phyloP scores from a whole-genome alignment of 768 basidiomycete species.

The Melanogaster broomeanus region DNA sequence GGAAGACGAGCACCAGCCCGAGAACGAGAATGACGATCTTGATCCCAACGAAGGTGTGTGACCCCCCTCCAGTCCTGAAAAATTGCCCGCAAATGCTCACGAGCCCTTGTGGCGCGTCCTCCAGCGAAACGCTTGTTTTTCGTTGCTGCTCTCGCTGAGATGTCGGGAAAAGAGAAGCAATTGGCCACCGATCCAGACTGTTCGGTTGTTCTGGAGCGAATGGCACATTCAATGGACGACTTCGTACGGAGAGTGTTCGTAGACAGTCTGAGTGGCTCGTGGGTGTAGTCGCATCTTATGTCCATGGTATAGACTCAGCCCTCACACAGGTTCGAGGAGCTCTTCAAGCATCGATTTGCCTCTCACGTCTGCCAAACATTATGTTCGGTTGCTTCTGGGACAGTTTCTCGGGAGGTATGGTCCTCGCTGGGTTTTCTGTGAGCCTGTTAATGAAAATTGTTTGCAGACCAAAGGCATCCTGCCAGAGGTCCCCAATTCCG shows the following conservation, averaged over 20 bases:
- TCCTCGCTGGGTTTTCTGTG: background rate
- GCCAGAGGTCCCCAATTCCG: conserved; percentile 45
- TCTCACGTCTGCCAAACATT: conserved; percentile 96
- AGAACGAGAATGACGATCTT: conserved; percentile 45
- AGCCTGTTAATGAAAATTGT: background rate
- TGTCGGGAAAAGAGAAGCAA: conserved; percentile 85
- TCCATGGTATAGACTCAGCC: conserved; percentile 4
- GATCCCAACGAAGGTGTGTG: conserved; percentile 73
- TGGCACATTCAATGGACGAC: conserved; percentile 93
- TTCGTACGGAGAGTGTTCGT: conserved; percentile 90
- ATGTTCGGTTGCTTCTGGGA: conserved; percentile 63
- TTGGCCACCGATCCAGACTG: conserved; percentile 94
- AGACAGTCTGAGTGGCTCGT: conserved; percentile 88
- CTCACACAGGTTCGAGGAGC: conserved; percentile 53
- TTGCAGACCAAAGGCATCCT: conserved; percentile 55
- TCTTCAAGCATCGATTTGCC: conserved; percentile 83
- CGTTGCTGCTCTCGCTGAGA: conserved; percentile 79
- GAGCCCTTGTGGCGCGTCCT: background rate
- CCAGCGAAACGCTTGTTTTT: conserved; percentile 78
- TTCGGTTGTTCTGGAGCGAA: conserved; percentile 85
- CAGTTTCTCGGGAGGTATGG: conserved; percentile 68
- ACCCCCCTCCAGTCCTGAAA: background rate
- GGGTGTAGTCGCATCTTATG: conserved; percentile 38
- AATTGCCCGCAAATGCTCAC: background rate
- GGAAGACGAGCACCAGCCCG: conserved; percentile 41